A percentile compares a stretch with the other conserved stretches of the same genome.
phyloP scores from a whole-genome alignment of 2,329 filamentous ascomycete species.

The Hyphodiscus sp. region DNA sequence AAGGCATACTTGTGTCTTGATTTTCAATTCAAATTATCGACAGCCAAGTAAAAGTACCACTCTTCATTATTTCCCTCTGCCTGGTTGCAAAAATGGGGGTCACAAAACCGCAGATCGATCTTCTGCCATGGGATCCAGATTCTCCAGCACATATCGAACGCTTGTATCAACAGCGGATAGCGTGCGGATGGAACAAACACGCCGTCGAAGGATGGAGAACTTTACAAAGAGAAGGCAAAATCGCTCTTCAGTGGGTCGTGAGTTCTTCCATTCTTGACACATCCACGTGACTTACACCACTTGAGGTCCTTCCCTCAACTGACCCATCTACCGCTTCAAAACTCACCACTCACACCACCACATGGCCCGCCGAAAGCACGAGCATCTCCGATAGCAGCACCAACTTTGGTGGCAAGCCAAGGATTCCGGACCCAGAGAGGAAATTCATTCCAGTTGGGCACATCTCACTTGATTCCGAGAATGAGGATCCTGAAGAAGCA shows the following conservation, averaged over 20 bases:
- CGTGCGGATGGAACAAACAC: constrained; percentile 39
- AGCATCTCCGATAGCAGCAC: constrained; percentile 17
- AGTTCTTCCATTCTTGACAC: not conserved
- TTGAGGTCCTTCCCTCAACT: constrained; percentile 14
- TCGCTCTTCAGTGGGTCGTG: constrained; percentile 23
- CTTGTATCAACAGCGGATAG: constrained; percentile 38
- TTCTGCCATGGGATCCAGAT: constrained; percentile 40
- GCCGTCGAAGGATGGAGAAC: constrained; percentile 26
- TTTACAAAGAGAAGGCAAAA: constrained; percentile 13
- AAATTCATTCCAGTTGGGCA: constrained; percentile 24
- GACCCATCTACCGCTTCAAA: constrained; percentile 14
- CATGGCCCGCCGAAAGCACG: constrained; percentile 13
- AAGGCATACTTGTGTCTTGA: too few relatives aligned
- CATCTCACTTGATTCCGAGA: constrained; percentile 17
- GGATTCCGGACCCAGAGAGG: constrained; percentile 10
- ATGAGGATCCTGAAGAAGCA: constrained; percentile 5
- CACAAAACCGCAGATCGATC: constrained; percentile 23
- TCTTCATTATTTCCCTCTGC: too few relatives aligned
- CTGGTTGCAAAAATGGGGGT: not conserved
- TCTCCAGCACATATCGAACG: constrained; percentile 35
- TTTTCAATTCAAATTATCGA: too few relatives aligned
- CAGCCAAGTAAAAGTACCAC: too few relatives aligned
- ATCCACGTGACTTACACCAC: not conserved
- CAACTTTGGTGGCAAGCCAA: constrained; percentile 14
- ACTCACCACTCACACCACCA: constrained; percentile 13